Evolutionary conservation across 345 rosid genomes (phyloP), one percentile per base, ranked within the genome.

Genomic region (Tarenaya hassleriana): DNA sequence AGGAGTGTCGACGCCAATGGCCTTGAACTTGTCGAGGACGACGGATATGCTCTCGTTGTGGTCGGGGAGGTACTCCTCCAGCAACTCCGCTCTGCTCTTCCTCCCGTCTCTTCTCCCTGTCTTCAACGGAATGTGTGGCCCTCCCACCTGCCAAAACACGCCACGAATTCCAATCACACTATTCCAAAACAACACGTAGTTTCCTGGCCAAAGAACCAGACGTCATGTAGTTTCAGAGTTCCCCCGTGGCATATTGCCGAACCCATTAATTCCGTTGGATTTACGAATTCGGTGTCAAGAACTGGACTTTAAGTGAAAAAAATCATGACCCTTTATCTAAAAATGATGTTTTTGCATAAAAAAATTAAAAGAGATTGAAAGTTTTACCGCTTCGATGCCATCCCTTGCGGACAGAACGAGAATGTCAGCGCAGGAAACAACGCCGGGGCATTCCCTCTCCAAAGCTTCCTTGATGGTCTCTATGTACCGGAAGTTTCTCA

Each of bases 61-160:
- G 71, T 90, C 95, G 1, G 95, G 97, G 10, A 86, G 91, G 64
- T 75, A 78, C 7, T 80, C 55, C 69, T 91, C 98, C 1, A 91
- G 35, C 16, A 86, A 47, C 29, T 86, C 89, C 1, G 96, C 89
- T 58, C 95, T 74, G 77, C 96, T 91, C 63, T 49, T 86, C 31
- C 77, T 76, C 10, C 98, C 96, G 67, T 91, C 98, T 69, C 96
- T 80, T 64, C 98, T 78, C 39, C 98, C 95, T 27, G 98, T 87
- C 65, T 78, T 87, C 44, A 91, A 73, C 24, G 96, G 92, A 60
- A 86, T 82, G 61, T 75, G 55, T 13, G 98, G 98, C 13, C 98
- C 96, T 69, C 98, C 98, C 5, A 87, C 79, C 98, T 91, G 75
- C 43, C 47, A 43, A 31, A 14, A 35, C 18, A 50, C 20, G 9